Conservation (phyloP, 768 basidiomycete species). For the Lactarius deliciosus region DNA sequence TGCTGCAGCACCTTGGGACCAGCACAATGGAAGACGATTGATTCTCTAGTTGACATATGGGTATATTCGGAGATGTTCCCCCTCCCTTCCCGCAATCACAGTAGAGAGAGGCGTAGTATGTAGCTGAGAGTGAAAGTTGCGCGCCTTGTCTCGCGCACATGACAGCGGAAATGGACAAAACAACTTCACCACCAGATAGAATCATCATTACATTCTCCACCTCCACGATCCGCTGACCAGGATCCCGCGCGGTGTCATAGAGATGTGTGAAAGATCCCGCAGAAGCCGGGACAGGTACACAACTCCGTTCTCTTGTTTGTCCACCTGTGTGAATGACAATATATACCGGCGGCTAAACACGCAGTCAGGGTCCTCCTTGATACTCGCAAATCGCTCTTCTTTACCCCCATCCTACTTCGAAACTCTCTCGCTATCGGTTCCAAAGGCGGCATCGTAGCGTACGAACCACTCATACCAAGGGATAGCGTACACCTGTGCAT, state of each 20-base stretch:
- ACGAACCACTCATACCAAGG: not conserved
- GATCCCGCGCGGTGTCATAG: not conserved
- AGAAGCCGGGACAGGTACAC: not conserved
- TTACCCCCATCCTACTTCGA: not conserved
- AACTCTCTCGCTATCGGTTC: not conserved
- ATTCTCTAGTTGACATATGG: not conserved
- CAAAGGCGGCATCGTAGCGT: not conserved
- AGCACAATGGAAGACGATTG: not conserved
- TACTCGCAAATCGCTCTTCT: not conserved
- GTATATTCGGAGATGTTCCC: not conserved
- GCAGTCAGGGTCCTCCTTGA: not conserved
- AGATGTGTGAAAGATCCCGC: not conserved
- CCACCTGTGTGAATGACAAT: not conserved
- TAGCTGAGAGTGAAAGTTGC: not conserved
- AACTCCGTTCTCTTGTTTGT: not conserved
- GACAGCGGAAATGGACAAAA: not conserved
- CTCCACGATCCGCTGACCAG: not conserved
- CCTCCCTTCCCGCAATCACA: not conserved
- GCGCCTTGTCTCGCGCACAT: too few relatives aligned
- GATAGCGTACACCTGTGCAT: not conserved
- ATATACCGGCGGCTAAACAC: not conserved
- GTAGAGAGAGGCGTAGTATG: not conserved
- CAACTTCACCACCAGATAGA: not conserved
- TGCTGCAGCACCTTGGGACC: not conserved
- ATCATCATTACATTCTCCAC: not conserved